Conservation (phyloP, 495 filamentous ascomycete genomes). For the Penicillium verhagenii region DNA sequence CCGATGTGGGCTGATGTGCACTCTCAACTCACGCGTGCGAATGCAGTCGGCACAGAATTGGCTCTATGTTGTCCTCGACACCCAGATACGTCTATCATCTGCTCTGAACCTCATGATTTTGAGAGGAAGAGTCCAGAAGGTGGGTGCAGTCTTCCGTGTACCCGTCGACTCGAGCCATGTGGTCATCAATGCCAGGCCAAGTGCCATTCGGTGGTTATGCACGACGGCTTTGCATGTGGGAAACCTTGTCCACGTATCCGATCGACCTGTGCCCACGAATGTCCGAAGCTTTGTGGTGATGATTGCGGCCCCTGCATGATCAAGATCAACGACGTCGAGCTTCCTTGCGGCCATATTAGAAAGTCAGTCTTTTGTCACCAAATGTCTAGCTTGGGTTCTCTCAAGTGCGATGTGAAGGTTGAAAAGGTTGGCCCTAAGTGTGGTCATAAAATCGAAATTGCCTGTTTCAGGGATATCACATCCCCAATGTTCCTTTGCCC, state of each 20-base stretch:
- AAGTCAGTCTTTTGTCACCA: constrained; percentile 51
- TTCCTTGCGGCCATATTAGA: constrained; percentile 62
- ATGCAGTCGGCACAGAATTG: constrained; percentile 54
- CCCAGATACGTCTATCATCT: constrained; percentile 53
- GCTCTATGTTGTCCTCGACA: constrained; percentile 69
- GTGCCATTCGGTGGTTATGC: constrained; percentile 69
- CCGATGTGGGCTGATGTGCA: constrained; percentile 71
- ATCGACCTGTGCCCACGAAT: constrained; percentile 59
- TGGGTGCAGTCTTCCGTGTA: constrained; percentile 63
- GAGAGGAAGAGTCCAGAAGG: constrained; percentile 62
- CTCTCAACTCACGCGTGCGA: constrained; percentile 45
- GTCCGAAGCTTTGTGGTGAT: constrained; percentile 61
- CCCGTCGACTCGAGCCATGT: constrained; percentile 59
- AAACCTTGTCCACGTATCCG: constrained; percentile 58
- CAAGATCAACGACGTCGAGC: constrained; percentile 32
- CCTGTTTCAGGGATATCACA: constrained; percentile 49
- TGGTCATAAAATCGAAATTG: constrained; percentile 48
- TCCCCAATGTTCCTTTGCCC: constrained; percentile 41
- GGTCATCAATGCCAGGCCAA: constrained; percentile 68
- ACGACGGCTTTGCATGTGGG: constrained; percentile 60
- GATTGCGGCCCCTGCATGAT: constrained; percentile 49
- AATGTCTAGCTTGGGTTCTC: constrained; percentile 35
- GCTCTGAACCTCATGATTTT: constrained; percentile 64
- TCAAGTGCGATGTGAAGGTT: constrained; percentile 41
- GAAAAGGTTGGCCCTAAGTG: constrained; percentile 51